Base-by-base conservation (phyloP, 495 filamentous ascomycete species). In the Parathielavia hyrcaniae region DNA sequence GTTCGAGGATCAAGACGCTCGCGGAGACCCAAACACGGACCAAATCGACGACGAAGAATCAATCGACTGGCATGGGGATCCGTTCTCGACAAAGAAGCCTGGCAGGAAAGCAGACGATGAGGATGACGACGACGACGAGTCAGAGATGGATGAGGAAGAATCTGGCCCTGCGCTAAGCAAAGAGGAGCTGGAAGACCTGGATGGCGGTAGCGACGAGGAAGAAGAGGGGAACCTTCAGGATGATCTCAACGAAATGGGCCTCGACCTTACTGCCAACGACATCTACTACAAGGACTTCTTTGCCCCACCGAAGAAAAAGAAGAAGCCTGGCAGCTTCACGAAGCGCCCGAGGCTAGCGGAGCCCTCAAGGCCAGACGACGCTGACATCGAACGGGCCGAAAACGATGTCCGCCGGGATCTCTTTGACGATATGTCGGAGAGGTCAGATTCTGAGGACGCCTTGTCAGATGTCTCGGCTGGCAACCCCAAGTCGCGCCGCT, bases 231-330 rank as follows among this genome's bases (percentile, higher is more conserved):
- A 54, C 34, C 52, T 59, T 47, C 78, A 77, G 13, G 81, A 81
- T 45, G 83, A 84, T 12, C 73, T 79, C 22, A 73, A 72, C 0
- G 79, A 81, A 11, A 51, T 67, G 35, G 79, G 73, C 58, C 75
- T 80, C 40, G 77, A 76, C 41, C 69, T 81, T 41, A 90, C 92
- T 64, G 90, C 91, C 19, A 95, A 92, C 60, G 84, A 90, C 59
- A 79, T 96, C 63, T 86, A 82, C 70, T 96, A 96, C 69, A 82
- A 84, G 44, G 89, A 95, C 69, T 96, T 96, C 77, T 97, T 95
- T 67, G 88, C 85, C 1, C 89, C 89, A 34, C 91, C 90, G 11
- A 79, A 85, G 17, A 81, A 82, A 50, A 95, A 91, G 69, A 77
- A 64, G 70, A 76, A 63, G 56, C 63, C 44, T 64, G 65, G 69